Percentiles rank a stretch among this genome's conserved stretches.
Evolutionary conservation across 2,329 filamentous ascomycete species (phyloP).

Genomic region (Malbranchea zuffiana): DNA sequence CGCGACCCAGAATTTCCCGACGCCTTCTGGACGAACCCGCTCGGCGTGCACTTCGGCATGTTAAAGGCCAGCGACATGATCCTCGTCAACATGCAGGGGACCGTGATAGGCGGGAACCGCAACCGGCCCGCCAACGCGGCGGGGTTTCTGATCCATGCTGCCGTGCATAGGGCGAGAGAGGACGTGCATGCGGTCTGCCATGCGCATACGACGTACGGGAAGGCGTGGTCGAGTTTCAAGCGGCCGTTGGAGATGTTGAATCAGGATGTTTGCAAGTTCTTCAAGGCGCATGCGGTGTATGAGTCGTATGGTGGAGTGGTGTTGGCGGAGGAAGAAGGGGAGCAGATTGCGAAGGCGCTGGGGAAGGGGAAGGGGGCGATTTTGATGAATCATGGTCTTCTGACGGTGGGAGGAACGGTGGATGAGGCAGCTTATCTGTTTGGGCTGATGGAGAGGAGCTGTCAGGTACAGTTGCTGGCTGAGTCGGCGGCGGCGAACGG

Average conservation of each 20-base stretch:
- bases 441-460: slow-evolving; percentile 56
- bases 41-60: slow-evolving; percentile 37
- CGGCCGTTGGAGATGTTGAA: slow-evolving; percentile 36
- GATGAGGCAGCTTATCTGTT: slow-evolving; percentile 65
- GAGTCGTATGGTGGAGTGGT: slow-evolving; percentile 54
- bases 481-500: slow-evolving; percentile 53
- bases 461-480: slow-evolving; percentile 55
- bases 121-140: slow-evolving; percentile 36
- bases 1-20: slow-evolving; percentile 12
- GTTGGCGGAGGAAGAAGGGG: slow-evolving; percentile 52
- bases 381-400: slow-evolving; percentile 59
- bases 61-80: slow-evolving; percentile 36
- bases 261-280: slow-evolving; percentile 49
- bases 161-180: slow-evolving; percentile 45
- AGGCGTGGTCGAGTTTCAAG: slow-evolving; percentile 36
- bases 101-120: slow-evolving; percentile 11
- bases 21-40: slow-evolving; percentile 26
- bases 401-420: slow-evolving; percentile 60
- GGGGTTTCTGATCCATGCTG: slow-evolving; percentile 39
- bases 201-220: slow-evolving; percentile 37
- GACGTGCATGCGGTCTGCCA: slow-evolving; percentile 39
- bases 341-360: slow-evolving; percentile 52
- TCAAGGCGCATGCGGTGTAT: slow-evolving; percentile 56
- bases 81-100: slow-evolving; percentile 34
- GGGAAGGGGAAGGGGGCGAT: slow-evolving; percentile 53